Evolutionary conservation across 2,329 filamentous ascomycete genomes (phyloP).

Genomic region (Calonectria honghensis): DNA sequence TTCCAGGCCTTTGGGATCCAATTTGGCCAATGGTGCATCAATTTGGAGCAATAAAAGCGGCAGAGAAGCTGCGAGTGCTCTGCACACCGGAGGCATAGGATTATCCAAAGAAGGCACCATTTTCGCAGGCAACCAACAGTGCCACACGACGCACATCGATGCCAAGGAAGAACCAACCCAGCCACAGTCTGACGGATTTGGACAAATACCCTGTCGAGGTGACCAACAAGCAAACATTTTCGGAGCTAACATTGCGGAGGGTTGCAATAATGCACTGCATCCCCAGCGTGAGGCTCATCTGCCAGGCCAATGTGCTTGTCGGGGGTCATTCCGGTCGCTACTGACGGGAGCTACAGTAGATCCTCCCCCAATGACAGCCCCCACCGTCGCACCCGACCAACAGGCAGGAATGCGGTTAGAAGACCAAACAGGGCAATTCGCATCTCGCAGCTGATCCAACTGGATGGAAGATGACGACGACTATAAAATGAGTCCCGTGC

Average conservation of each 20-base stretch:
- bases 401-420: neutral
- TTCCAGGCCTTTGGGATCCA: too few relatives aligned
- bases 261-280: conserved; percentile 11
- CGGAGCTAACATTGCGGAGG: conserved; percentile 21
- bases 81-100: too few relatives aligned
- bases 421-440: neutral
- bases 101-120: neutral
- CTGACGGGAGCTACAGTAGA: conserved; percentile 43
- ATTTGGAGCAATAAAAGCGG: neutral
- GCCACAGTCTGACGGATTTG: neutral
- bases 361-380: conserved; percentile 35
- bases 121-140: neutral
- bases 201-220: neutral
- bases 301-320: conserved; percentile 41
- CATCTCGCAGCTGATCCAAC: neutral
- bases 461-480: neutral
- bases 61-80: neutral
- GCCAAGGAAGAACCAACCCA: neutral
- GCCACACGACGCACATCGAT: neutral
- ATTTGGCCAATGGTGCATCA: neutral
- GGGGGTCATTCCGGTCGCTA: conserved; percentile 45
- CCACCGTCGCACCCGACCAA: neutral
- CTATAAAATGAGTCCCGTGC: neutral
- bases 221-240: neutral
- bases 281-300: conserved; percentile 38